These are phyloP conservation scores for Ambrosiella beaveri DNA, from an alignment of 2,329 filamentous ascomycete species.

Conservation along the genomic window DNA sequence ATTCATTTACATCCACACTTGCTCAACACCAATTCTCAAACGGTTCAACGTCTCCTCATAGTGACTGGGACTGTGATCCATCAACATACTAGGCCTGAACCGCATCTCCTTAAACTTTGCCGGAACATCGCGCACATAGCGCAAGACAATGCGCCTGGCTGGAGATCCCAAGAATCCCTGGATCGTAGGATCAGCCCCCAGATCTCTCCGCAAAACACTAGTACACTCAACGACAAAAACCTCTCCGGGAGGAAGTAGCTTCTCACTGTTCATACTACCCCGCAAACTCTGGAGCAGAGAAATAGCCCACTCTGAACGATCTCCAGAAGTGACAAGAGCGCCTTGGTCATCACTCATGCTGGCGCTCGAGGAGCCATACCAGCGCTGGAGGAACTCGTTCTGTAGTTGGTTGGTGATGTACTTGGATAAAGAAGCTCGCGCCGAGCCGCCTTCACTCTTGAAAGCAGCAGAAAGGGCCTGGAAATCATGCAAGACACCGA, in stretches of 20 bases:
- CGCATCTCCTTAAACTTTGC: slow-evolving; percentile 50
- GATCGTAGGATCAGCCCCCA: slow-evolving; percentile 1
- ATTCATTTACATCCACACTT: slow-evolving; percentile 13
- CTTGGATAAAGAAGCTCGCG: slow-evolving; percentile 47
- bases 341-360: slow-evolving; percentile 14
- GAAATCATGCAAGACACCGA: slow-evolving; percentile 58
- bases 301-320: slow-evolving; percentile 41
- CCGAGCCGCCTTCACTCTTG: slow-evolving; percentile 51
- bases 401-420: slow-evolving; percentile 50
- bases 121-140: slow-evolving; percentile 56
- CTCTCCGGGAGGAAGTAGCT: slow-evolving; percentile 59
- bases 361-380: slow-evolving; percentile 31
- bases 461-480: slow-evolving; percentile 56
- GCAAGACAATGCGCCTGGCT: slow-evolving; percentile 50
- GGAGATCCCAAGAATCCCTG: slow-evolving; percentile 44
- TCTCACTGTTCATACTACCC: slow-evolving; percentile 49
- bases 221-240: slow-evolving; percentile 57
- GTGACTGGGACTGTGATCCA: slow-evolving; percentile 56
- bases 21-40: slow-evolving; percentile 32
- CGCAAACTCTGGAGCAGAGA: slow-evolving; percentile 48
- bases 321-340: slow-evolving; percentile 34
- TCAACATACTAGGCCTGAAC: slow-evolving; percentile 57
- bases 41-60: slow-evolving; percentile 55
- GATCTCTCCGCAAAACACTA: slow-evolving; percentile 46
- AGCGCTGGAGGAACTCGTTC: slow-evolving; percentile 42